Base-by-base conservation (phyloP, 2,329 filamentous ascomycete species). In the Periglandula ipomoeae region DNA sequence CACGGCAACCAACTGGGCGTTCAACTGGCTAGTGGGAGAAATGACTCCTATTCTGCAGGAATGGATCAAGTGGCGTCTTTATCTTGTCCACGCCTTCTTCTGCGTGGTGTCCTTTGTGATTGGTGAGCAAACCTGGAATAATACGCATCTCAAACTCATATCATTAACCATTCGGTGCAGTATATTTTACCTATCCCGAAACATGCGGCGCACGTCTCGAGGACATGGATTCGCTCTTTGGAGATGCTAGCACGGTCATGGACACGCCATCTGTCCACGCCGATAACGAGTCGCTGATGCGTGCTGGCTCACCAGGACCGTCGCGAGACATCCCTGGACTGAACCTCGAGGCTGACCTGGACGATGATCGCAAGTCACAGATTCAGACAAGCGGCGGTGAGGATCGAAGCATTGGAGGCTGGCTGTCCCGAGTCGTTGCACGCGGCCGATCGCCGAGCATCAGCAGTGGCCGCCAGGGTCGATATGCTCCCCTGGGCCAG, bases 121-220 rank as follows among this genome's bases (percentile, higher is more conserved):
- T 70, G 93, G 91, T 96, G 76, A 79, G 87, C 26, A 22, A 24
- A 42, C 13, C 19, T 48, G n/a, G 15, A 20, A 13, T 10, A 30
- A 10, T 26, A 4, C 17, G 17, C 13, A 22, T 23, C n/a, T n/a
- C n/a, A n/a, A n/a, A n/a, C n/a, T n/a, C n/a, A n/a, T n/a, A n/a
- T n/a, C n/a, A n/a, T n/a, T n/a, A n/a, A n/a, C n/a, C n/a, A n/a
- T n/a, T n/a, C n/a, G n/a, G n/a, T 13, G 9, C 55, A 96, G 93
- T 98, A 7, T 98, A 91, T 70, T 97, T 97, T 69, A 80, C 95
- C 57, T 98, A 97, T 65, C 93, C 93, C 26, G 93, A 98, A 68
- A 98, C 93, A 0, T 93, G 90, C 57, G 94, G 94, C 59, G 84
- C 98, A 50, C 85, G 90, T 50, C 76, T 98, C 45, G 93, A 98